These are phyloP conservation scores for Hortaea sp. DNA, from an alignment of 2,329 filamentous ascomycete genomes.

Conservation along the genomic window DNA sequence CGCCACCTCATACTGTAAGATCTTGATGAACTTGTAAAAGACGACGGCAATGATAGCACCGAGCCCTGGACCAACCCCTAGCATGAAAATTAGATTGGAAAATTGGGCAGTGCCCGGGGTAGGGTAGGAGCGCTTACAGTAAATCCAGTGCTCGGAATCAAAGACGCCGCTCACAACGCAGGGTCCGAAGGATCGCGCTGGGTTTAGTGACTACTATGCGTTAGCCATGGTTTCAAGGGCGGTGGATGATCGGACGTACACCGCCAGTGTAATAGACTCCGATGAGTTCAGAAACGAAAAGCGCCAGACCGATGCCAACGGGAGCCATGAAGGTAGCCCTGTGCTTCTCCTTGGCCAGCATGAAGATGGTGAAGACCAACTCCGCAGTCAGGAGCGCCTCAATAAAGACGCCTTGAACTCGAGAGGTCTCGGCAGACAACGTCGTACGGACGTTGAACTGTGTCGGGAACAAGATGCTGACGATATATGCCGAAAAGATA, in stretches of 20 bases:
- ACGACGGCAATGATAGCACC: slow-evolving; percentile 13
- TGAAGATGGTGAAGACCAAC: slow-evolving; percentile 25
- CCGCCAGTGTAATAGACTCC: slow-evolving; percentile 26
- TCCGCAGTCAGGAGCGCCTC: slow-evolving; percentile 25
- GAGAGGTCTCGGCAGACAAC: slow-evolving; percentile 17
- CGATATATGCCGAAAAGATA: slow-evolving; percentile 22
- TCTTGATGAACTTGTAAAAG: slow-evolving; percentile 21
- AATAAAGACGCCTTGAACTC: slow-evolving; percentile 23
- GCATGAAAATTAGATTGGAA: neutral
- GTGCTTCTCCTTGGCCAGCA: slow-evolving; percentile 27
- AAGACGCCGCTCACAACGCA: slow-evolving; percentile 22
- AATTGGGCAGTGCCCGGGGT: no score
- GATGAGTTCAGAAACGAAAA: slow-evolving; percentile 47
- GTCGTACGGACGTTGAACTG: slow-evolving; percentile 18
- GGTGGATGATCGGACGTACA: slow-evolving; percentile 3
- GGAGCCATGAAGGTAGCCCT: slow-evolving; percentile 50
- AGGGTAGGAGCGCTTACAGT: slow-evolving; percentile 11
- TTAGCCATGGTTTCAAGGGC: neutral
- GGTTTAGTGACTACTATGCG: slow-evolving; percentile 24
- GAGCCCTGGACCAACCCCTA: slow-evolving; percentile 11
- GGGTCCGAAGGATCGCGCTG: slow-evolving; percentile 25
- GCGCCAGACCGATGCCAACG: slow-evolving; percentile 58
- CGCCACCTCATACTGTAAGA: slow-evolving; percentile 20
- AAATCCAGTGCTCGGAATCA: slow-evolving; percentile 23
- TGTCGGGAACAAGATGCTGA: slow-evolving; percentile 19